Evolutionary conservation across 2,329 filamentous ascomycete species (phyloP).

Genomic region (Diplodia sapinea): DNA sequence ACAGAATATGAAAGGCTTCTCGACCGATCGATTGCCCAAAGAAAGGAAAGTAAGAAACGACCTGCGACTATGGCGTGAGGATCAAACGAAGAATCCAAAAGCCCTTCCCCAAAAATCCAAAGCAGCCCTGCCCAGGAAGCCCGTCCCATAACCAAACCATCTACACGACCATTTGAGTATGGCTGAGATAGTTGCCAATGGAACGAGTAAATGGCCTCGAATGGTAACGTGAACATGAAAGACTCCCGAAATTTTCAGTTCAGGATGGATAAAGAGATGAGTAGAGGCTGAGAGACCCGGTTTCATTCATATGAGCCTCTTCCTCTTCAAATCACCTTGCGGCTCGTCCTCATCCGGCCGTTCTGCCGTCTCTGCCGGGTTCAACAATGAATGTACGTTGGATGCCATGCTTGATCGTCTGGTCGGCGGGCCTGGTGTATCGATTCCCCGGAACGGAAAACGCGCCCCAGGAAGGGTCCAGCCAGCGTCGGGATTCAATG

Average conservation of each 20-base stretch:
- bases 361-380: slow-evolving; percentile 71
- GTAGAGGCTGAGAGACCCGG: not conserved
- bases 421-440: slow-evolving; percentile 66
- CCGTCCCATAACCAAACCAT: not conserved
- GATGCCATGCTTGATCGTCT: slow-evolving; percentile 73
- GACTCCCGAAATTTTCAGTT: not conserved
- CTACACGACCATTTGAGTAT: not conserved
- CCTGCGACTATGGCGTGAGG: not conserved
- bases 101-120: not conserved
- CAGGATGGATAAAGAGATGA: not conserved
- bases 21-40: not conserved
- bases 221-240: not conserved
- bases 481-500: slow-evolving; percentile 59
- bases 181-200: too few relatives aligned
- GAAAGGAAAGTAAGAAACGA: not conserved
- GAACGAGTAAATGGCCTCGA: not conserved
- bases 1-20: not conserved
- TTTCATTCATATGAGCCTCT: slow-evolving; percentile 43
- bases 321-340: slow-evolving; percentile 67
- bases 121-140: slow-evolving; percentile 3
- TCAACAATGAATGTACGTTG: slow-evolving; percentile 70
- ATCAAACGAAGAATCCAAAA: not conserved
- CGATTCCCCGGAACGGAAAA: slow-evolving; percentile 56
- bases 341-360: slow-evolving; percentile 68
- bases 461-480: slow-evolving; percentile 61